Base-by-base conservation (phyloP, 1,284 basidiomycete species). In the Cutaneotrichosporon dermatis region DNA sequence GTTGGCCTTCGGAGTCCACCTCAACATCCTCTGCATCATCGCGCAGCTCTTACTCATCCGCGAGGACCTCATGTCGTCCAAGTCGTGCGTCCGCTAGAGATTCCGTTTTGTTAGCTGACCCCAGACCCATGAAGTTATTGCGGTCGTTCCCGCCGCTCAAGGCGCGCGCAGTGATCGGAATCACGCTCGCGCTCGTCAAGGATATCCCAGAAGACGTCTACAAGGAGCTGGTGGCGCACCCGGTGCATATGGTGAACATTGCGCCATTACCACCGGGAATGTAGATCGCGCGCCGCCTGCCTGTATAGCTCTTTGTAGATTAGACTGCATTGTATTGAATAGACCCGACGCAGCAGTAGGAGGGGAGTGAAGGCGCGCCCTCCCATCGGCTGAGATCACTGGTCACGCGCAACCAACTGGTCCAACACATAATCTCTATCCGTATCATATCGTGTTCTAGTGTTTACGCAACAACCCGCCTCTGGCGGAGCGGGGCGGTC, bases 1-100 rank as follows among this genome's bases (percentile, higher is more conserved):
- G 11, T 83, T 98, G 36, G 92, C 94, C 1, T 98, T 94, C 71
- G 95, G 95, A 11, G 89, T 94, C 6, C 95, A 98, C 72, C 82
- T 98, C 34, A 98, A 98, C 72, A 88, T 99, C 9, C 82, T 98
- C 12, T 97, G 93, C 74, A 92, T 98, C 7, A 94, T 98, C 59
- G 93, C 95, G 3, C 95, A 98, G 72, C 80, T 98, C 1, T 79
- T 93, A 3, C 83, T 96, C 25, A 94, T 97, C 77, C 83, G 92
- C 62, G 87, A 91, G 59, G 89, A 92, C 53, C 84, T 99, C 37
- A 89, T 98, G 85, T 82, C 80, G 54, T 89, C 87, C 4, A 81
- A 86, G 2, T 91, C 90, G 92, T 92, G 59, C 63, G 84, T 76
- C 16, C 7, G 11, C 36, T 25, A 15, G 10, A 5, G 5, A 41